Evolutionary conservation across 352 stramenopile genomes (phyloP).

Genomic region (Salisapilia sapeloensis): DNA sequence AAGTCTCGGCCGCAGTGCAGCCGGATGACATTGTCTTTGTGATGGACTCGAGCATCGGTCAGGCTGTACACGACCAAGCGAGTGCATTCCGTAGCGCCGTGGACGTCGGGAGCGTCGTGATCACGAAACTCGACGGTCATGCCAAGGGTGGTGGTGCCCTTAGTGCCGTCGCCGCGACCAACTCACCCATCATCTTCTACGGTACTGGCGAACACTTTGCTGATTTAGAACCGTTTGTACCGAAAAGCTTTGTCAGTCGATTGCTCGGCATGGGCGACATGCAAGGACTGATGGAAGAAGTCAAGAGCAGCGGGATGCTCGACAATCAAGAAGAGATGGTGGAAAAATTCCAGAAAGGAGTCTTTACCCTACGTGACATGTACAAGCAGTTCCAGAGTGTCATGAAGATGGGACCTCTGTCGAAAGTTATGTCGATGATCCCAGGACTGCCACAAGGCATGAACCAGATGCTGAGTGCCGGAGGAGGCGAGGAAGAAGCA

Average conservation of each 20-base stretch:
- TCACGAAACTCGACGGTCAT: constrained; percentile 99
- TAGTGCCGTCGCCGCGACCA: constrained; percentile 94
- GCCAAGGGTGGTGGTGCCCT: constrained; percentile 97
- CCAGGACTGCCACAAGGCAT: constrained; percentile 86
- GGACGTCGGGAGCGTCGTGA: constrained; percentile 95
- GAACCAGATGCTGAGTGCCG: constrained; percentile 82
- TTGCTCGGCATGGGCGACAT: constrained; percentile 97
- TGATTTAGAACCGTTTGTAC: constrained; percentile 97
- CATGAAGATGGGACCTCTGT: constrained; percentile 95
- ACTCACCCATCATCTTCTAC: constrained; percentile 97
- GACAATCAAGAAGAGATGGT: constrained; percentile 94
- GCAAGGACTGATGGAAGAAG: constrained; percentile 89
- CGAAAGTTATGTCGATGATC: constrained; percentile 98
- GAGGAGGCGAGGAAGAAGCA: constrained; percentile 84
- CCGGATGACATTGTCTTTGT: constrained; percentile 98
- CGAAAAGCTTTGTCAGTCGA: constrained; percentile 95
- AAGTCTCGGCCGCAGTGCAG: constrained; percentile 90
- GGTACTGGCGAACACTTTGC: constrained; percentile 96
- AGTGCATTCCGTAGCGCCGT: constrained; percentile 91
- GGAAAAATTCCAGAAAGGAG: constrained; percentile 90
- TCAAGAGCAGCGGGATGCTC: constrained; percentile 81
- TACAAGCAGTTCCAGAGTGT: constrained; percentile 98
- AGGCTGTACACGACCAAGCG: constrained; percentile 95
- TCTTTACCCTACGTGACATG: constrained; percentile 97
- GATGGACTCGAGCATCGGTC: constrained; percentile 98